Conservation (phyloP, 2,329 filamentous ascomycete species). For the Aspergillus uvarum region DNA sequence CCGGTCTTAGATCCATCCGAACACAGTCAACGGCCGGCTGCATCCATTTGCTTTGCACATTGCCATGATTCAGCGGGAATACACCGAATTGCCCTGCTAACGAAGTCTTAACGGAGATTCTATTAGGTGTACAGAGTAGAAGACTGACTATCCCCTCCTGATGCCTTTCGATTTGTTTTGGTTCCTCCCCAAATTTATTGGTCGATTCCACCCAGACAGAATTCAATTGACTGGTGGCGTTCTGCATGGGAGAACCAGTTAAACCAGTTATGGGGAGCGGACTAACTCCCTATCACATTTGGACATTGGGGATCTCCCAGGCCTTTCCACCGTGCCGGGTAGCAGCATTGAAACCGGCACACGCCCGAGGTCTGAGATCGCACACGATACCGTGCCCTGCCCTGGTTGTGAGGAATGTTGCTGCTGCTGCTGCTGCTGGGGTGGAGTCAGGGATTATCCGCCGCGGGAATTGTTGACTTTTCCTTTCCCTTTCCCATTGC, state of each 20-base stretch:
- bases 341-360: slow-evolving; percentile 12
- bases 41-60: slow-evolving; percentile 5
- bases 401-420: slow-evolving; percentile 13
- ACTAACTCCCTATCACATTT: no score
- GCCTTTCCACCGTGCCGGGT: slow-evolving; percentile 2
- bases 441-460: slow-evolving; percentile 4
- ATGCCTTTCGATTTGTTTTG: background rate
- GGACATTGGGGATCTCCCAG: background rate
- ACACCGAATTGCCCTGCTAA: background rate
- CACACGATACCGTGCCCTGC: slow-evolving; percentile 13
- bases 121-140: no score
- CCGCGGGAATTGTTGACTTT: slow-evolving; percentile 1
- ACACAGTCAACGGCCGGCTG: slow-evolving; percentile 12
- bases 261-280: no score
- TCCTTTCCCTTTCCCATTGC: background rate
- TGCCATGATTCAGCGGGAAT: slow-evolving; percentile 1
- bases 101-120: background rate
- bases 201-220: no score
- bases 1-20: slow-evolving; percentile 1
- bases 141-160: background rate
- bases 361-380: slow-evolving; percentile 10
- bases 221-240: no score
- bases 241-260: no score
- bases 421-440: slow-evolving; percentile 5
- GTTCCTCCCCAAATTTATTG: no score